phyloP scores from a whole-genome alignment of 306 rosid genomes.

The Sechiopsis laciniata region DNA sequence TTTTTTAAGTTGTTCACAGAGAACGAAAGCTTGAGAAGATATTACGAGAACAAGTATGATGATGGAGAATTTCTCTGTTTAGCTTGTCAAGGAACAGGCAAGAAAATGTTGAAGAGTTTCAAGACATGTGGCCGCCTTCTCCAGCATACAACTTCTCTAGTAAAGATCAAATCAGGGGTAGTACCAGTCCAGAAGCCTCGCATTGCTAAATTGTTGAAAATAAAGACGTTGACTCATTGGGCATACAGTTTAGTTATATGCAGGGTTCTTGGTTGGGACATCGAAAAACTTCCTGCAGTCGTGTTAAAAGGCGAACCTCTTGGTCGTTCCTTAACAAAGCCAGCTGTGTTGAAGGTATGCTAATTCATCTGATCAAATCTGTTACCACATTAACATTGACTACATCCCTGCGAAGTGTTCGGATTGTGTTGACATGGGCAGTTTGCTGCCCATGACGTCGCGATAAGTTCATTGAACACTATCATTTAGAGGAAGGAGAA shows the following conservation, averaged over 20 bases:
- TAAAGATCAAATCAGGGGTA: background rate
- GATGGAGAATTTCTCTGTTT: conserved; percentile 28
- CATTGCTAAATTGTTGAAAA: background rate
- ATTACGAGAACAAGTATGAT: conserved; percentile 20
- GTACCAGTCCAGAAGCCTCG: background rate
- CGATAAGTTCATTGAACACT: too few relatives aligned
- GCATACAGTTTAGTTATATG: background rate
- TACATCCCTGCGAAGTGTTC: too few relatives aligned
- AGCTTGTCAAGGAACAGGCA: conserved; percentile 25
- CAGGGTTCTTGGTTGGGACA: conserved; percentile 57
- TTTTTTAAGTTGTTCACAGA: conserved; percentile 23
- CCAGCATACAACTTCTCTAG: background rate
- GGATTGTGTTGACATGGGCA: too few relatives aligned
- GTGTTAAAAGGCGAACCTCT: conserved; percentile 44
- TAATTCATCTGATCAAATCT: background rate
- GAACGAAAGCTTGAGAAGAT: conserved; percentile 23
- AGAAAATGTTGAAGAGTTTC: background rate
- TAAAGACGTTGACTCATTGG: background rate
- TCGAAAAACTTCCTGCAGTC: conserved; percentile 39
- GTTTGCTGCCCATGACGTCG: too few relatives aligned
- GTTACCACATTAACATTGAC: background rate
- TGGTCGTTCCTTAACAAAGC: conserved; percentile 25
- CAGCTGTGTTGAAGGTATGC: background rate
- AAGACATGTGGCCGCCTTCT: conserved; percentile 6
- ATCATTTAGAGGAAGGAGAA: too few relatives aligned